Conservation (phyloP, 1,139 yeast genomes). For the Kluyveromyces marxianus region DNA sequence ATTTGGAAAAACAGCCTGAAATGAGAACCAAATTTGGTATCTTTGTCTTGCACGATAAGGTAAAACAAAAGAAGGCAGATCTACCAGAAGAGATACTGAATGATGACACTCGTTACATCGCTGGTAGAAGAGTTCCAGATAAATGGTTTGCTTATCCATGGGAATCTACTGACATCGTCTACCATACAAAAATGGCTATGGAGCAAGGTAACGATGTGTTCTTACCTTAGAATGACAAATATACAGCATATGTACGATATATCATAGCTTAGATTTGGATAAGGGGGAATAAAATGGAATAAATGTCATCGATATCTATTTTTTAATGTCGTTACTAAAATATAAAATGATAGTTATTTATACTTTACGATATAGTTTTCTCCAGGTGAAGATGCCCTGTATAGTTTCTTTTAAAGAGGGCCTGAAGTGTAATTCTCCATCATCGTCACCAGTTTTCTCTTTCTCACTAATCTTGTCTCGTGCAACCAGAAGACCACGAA, state of each 20-base stretch:
- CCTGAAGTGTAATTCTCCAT: slow-evolving; percentile 9
- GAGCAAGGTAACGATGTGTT: slow-evolving; percentile 60
- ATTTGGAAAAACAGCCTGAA: slow-evolving; percentile 33
- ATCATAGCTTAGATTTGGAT: too few relatives aligned
- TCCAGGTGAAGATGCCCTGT: slow-evolving; percentile 2
- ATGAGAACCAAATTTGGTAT: slow-evolving; percentile 66
- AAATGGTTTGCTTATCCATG: slow-evolving; percentile 98
- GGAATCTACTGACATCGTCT: slow-evolving; percentile 87
- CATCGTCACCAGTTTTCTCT: slow-evolving; percentile 9
- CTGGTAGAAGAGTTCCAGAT: slow-evolving; percentile 87
- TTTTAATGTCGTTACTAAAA: too few relatives aligned
- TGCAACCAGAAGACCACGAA: slow-evolving; percentile 27
- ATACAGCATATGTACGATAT: neutral
- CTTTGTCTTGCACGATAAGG: slow-evolving; percentile 89
- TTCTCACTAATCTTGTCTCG: slow-evolving; percentile 14
- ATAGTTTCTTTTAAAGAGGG: slow-evolving; percentile 1
- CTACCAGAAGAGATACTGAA: slow-evolving; percentile 42
- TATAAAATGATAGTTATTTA: neutral
- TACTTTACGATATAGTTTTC: slow-evolving; percentile 4
- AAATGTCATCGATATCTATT: neutral
- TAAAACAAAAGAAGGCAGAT: slow-evolving; percentile 77
- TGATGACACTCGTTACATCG: slow-evolving; percentile 55
- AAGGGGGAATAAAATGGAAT: neutral
- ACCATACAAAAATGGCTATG: slow-evolving; percentile 73
- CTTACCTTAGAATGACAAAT: slow-evolving; percentile 13